Percentiles rank a stretch among this genome's conserved stretches.
Evolutionary conservation across 2,329 filamentous ascomycete genomes (phyloP).

Genomic region (Cladorrhinum sp.): DNA sequence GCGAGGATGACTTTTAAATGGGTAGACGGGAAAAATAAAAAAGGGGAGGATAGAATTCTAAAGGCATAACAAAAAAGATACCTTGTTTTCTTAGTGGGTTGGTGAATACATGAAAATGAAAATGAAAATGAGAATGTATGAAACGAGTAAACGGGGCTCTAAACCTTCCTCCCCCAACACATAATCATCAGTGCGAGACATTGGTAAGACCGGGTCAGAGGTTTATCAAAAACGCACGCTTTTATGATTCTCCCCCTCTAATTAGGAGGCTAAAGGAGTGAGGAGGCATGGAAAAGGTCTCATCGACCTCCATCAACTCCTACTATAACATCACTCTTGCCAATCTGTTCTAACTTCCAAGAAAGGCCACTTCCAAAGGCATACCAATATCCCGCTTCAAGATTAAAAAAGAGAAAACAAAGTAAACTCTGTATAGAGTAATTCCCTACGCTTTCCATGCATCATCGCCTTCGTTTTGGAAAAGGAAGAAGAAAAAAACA

Average conservation of each 20-base stretch:
- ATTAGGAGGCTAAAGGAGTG: too few species aligned
- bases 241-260: too few species aligned
- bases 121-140: neutral
- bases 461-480: neutral
- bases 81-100: neutral
- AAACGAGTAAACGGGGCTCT: neutral
- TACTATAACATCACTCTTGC: neutral
- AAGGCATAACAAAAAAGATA: neutral
- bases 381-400: neutral
- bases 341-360: neutral
- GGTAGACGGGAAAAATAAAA: conserved; percentile 6
- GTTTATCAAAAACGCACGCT: too few species aligned
- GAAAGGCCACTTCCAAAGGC: neutral
- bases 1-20: conserved; percentile 78
- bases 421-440: neutral
- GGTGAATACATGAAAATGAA: neutral
- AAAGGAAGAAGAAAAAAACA: neutral
- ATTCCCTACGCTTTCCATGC: neutral
- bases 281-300: too few species aligned
- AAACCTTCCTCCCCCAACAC: too few species aligned
- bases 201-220: too few species aligned
- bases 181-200: too few species aligned
- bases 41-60: neutral
- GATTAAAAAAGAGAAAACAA: neutral
- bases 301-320: too few species aligned